A percentile compares a stretch with the other conserved stretches of the same genome.
Evolutionary conservation across 2,329 filamentous ascomycete species (phyloP).

Genomic region (Fusarium sp.): DNA sequence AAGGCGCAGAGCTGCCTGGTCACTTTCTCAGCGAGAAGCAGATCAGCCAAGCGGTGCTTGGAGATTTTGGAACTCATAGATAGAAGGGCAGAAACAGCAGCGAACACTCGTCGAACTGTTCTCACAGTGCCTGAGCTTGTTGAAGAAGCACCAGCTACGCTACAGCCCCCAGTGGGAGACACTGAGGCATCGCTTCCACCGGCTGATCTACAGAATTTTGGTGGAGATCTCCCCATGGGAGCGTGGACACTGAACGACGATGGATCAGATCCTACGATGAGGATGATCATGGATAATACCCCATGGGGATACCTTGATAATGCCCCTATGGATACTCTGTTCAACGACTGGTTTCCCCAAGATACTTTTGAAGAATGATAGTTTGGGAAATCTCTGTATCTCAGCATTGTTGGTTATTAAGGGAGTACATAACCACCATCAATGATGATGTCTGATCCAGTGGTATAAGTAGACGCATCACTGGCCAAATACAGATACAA

Average conservation of each 20-base stretch:
- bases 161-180: not conserved
- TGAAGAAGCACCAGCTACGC: not conserved
- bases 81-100: not conserved
- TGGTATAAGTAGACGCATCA: constrained; percentile 49
- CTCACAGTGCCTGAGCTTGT: not conserved
- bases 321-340: not conserved
- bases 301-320: not conserved
- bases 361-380: not conserved
- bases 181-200: not conserved
- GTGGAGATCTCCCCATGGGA: not conserved
- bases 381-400: no score
- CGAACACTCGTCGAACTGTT: not conserved
- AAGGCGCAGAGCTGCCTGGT: not conserved
- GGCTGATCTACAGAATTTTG: not conserved
- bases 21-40: not conserved
- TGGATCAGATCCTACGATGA: not conserved
- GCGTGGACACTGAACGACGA: not conserved
- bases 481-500: constrained; percentile 63
- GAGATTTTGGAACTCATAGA: not conserved
- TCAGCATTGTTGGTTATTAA: not conserved
- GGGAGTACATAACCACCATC: constrained; percentile 16
- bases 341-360: not conserved
- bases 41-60: not conserved
- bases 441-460: constrained; percentile 13
- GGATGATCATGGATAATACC: not conserved